Base-by-base conservation (phyloP, 768 basidiomycete genomes). In the Mrakia hoshinonis region DNA sequence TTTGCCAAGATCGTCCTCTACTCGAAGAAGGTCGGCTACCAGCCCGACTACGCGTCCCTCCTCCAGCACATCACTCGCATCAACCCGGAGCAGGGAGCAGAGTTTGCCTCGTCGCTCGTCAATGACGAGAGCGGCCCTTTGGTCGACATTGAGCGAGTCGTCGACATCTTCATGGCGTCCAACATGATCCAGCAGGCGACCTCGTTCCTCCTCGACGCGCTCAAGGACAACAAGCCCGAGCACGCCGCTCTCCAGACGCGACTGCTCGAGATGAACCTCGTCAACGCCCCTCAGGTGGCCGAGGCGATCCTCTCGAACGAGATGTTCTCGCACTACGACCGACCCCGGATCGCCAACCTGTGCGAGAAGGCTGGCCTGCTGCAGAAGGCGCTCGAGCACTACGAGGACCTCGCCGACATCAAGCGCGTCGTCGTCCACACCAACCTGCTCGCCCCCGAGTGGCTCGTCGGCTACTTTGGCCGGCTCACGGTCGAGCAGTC, bases 141-240 rank as follows among this genome's bases (percentile, higher is more conserved):
- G 70, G 90, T 98, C 52, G 95, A 99, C 76, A 81, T 98, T 70
- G 95, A 98, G 79, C 83, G 94, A 67, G 94, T 97, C 68, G 93
- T 97, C 73, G 96, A 99, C 77, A 96, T 98, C 76, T 98, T 99
- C 84, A 96, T 97, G 92, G 89, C 90, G 0, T 94, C 96, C 79
- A 98, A 97, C 81, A 92, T 98, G 92, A 94, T 98, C 70, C 96
- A 98, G 80, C 95, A 94, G 24, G 96, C 96, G 6, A 99, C 96
- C 0, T 94, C 92, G 0, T 98, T 99, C 87, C 82, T 98, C 61
- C 82, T 99, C 71, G 96, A 98, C 77, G 96, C 94, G 26, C 84
- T 99, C 76, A 98, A 99, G 83, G 96, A 99, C 69, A 98, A 99
- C 83, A 90, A 90, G 78, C 91, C 94, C 0, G 96, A 99, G 79